These are phyloP conservation scores for Entoloma clypeatum DNA, from an alignment of 1,284 basidiomycete species.

Conservation along the genomic window DNA sequence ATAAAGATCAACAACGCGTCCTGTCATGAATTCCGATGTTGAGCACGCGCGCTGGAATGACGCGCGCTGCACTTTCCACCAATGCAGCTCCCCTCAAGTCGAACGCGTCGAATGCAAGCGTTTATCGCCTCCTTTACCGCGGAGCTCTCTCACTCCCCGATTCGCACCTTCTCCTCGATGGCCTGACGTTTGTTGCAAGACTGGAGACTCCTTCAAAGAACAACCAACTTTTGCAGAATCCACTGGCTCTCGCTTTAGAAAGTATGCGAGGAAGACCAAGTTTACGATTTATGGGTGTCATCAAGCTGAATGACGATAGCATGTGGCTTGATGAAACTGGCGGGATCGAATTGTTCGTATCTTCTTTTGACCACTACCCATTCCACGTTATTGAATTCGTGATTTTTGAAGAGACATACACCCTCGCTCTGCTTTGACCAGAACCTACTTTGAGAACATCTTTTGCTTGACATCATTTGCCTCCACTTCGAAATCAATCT, in stretches of 20 bases:
- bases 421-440: constrained; percentile 56
- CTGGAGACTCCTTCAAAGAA: constrained; percentile 39
- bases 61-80: constrained; percentile 9
- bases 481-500: constrained; percentile 26
- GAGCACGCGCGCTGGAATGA: constrained; percentile 13
- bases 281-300: constrained; percentile 54
- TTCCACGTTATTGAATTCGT: constrained; percentile 6
- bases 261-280: constrained; percentile 75
- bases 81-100: constrained; percentile 12
- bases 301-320: constrained; percentile 42
- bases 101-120: constrained; percentile 9
- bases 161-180: constrained; percentile 67
- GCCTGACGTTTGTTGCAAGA: constrained; percentile 60
- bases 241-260: constrained; percentile 68
- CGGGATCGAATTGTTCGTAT: constrained; percentile 58
- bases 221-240: constrained; percentile 54
- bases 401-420: constrained; percentile 57
- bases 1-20: constrained; percentile 22
- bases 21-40: constrained; percentile 8
- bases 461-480: constrained; percentile 52
- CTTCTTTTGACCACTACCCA: not conserved
- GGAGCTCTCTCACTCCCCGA: constrained; percentile 73
- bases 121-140: constrained; percentile 64
- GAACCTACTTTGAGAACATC: constrained; percentile 65
- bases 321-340: constrained; percentile 58